Conservation (phyloP, 139 green algal genomes). For the Volvox reticuliferus region DNA sequence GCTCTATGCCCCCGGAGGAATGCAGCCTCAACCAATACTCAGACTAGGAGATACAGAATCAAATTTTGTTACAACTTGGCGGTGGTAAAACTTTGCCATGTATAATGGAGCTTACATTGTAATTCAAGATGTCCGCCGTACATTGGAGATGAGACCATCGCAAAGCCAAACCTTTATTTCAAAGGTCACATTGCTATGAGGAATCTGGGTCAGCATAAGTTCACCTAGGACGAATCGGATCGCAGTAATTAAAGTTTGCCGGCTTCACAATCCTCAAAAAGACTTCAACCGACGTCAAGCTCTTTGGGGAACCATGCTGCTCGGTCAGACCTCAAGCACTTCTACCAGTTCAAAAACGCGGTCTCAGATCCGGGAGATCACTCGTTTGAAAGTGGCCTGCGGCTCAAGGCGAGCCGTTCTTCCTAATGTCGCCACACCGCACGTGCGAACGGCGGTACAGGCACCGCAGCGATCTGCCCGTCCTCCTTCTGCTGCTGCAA, state of each 20-base stretch:
- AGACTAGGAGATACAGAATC: no score
- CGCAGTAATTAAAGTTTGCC: neutral
- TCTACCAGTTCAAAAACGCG: neutral
- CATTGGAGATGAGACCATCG: neutral
- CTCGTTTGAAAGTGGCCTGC: neutral
- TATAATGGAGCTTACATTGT: neutral
- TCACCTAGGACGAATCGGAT: neutral
- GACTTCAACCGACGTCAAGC: neutral
- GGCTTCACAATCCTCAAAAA: neutral
- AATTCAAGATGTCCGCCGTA: neutral
- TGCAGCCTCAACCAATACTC: no score
- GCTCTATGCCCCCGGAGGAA: no score
- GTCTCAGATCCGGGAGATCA: neutral
- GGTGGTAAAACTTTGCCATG: no score
- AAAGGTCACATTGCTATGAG: neutral
- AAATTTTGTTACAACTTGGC: no score
- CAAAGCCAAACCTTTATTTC: neutral
- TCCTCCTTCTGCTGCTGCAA: neutral
- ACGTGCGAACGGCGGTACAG: neutral
- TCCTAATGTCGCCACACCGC: neutral
- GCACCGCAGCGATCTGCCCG: neutral
- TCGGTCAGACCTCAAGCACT: neutral
- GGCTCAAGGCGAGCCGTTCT: neutral
- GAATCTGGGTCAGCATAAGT: no score
- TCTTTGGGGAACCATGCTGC: neutral